These are phyloP conservation scores for Capsicum baccatum DNA, from an alignment of 257 asterid species.

Conservation along the genomic window DNA sequence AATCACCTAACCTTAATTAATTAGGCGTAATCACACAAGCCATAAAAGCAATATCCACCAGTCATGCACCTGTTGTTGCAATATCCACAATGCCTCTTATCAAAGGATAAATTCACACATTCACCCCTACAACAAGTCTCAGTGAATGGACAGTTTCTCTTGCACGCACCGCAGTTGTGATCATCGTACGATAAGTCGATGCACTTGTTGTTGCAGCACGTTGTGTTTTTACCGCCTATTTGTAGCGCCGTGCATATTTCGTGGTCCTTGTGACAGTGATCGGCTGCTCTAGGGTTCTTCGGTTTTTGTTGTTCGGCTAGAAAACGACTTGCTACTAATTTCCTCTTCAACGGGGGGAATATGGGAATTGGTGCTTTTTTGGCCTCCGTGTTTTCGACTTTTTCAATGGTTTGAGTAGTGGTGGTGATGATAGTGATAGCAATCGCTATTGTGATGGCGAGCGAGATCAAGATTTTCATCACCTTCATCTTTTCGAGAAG, in stretches of 20 bases:
- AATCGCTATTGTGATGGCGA: slow-evolving; percentile 28
- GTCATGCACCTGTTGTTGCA: slow-evolving; percentile 60
- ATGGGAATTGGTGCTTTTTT: neutral
- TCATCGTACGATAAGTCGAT: slow-evolving; percentile 48
- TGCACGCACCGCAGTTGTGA: slow-evolving; percentile 67
- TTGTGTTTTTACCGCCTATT: slow-evolving; percentile 46
- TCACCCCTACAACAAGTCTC: slow-evolving; percentile 62
- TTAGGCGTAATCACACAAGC: slow-evolving; percentile 66
- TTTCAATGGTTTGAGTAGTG: neutral
- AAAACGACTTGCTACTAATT: slow-evolving; percentile 49
- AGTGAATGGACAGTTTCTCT: slow-evolving; percentile 52
- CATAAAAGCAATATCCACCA: slow-evolving; percentile 56
- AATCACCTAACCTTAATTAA: slow-evolving; percentile 1
- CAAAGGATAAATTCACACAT: slow-evolving; percentile 57
- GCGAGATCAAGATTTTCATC: slow-evolving; percentile 28
- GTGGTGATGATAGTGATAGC: slow-evolving; percentile 28
- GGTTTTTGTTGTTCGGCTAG: slow-evolving; percentile 33
- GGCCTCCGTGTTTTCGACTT: too few species aligned
- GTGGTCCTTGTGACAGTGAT: slow-evolving; percentile 58
- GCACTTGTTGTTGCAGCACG: slow-evolving; percentile 75
- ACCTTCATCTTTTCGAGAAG: slow-evolving; percentile 37
- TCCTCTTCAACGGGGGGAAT: slow-evolving; percentile 17
- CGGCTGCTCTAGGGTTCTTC: slow-evolving; percentile 62
- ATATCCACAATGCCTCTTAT: slow-evolving; percentile 64
- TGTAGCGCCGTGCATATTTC: slow-evolving; percentile 39